phyloP scores from a whole-genome alignment of 345 rosid species.

The Excoecaria agallocha region DNA sequence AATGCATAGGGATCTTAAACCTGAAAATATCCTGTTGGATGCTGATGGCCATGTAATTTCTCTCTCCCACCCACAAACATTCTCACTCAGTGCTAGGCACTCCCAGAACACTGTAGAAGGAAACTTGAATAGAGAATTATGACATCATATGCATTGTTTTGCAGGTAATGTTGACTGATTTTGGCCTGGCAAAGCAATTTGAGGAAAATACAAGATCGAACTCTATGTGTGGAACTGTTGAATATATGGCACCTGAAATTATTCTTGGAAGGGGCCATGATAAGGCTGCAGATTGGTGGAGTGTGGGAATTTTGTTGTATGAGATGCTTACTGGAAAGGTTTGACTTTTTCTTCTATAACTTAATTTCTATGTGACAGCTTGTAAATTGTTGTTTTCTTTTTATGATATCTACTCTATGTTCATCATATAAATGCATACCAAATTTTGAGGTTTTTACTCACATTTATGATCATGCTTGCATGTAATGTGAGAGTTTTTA shows the following conservation, averaged over 20 bases:
- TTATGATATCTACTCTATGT: neutral
- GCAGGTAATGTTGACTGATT: conserved; percentile 80
- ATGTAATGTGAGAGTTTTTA: neutral
- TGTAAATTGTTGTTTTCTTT: neutral
- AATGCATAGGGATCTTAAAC: conserved; percentile 98
- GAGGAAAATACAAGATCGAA: conserved; percentile 83
- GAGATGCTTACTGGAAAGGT: conserved; percentile 98
- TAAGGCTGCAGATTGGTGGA: conserved; percentile 99
- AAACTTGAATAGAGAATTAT: neutral
- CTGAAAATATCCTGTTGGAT: conserved; percentile 87
- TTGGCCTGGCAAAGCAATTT: conserved; percentile 85
- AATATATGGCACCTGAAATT: conserved; percentile 96
- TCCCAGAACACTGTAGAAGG: neutral
- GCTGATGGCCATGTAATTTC: conserved; percentile 76
- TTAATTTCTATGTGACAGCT: neutral
- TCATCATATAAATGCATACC: neutral
- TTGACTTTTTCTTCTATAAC: neutral
- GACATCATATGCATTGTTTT: conserved; percentile 13
- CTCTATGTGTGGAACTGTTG: conserved; percentile 89
- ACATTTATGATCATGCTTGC: neutral
- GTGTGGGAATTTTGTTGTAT: conserved; percentile 76
- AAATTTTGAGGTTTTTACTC: neutral
- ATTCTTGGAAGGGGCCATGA: conserved; percentile 86
- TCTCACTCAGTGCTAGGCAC: neutral
- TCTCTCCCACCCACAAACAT: conserved; percentile 17